phyloP scores from a whole-genome alignment of 805 yeast species.

The Yarrowia hollandica region DNA sequence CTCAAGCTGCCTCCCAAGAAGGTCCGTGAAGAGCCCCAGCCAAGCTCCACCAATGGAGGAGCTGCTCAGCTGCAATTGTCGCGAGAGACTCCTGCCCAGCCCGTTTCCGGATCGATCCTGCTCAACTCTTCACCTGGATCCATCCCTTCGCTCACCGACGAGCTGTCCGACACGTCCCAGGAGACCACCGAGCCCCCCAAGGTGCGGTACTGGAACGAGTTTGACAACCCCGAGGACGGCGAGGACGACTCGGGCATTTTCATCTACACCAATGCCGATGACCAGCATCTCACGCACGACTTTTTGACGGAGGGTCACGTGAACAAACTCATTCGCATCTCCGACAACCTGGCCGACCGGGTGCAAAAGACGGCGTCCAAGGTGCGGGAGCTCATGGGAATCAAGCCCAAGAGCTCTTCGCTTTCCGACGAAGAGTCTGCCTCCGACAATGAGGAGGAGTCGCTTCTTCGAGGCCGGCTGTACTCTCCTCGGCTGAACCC shows the following conservation, averaged over 20 bases:
- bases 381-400: slow-evolving; percentile 17
- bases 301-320: slow-evolving; percentile 38
- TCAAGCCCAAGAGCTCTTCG: background rate
- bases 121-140: slow-evolving; percentile 16
- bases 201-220: slow-evolving; percentile 64
- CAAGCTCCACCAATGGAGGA: background rate
- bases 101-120: slow-evolving; percentile 5
- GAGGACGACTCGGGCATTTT: slow-evolving; percentile 45
- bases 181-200: slow-evolving; percentile 31
- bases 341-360: slow-evolving; percentile 36
- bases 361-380: slow-evolving; percentile 24
- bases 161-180: slow-evolving; percentile 11
- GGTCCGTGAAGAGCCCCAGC: background rate
- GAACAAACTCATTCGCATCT: slow-evolving; percentile 40
- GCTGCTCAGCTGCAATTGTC: background rate
- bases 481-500: slow-evolving; percentile 31
- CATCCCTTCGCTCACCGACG: slow-evolving; percentile 13
- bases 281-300: slow-evolving; percentile 35
- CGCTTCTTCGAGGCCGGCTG: background rate
- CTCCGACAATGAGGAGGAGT: slow-evolving; percentile 30
- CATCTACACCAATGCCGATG: slow-evolving; percentile 41
- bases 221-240: slow-evolving; percentile 57
- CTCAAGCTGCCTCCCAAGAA: slow-evolving; percentile 38
- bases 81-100: background rate
- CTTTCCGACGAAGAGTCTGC: slow-evolving; percentile 18